A percentile compares a stretch with the other conserved stretches of the same genome.
phyloP scores from a whole-genome alignment of 345 rosid species.

The Salix viminalis region DNA sequence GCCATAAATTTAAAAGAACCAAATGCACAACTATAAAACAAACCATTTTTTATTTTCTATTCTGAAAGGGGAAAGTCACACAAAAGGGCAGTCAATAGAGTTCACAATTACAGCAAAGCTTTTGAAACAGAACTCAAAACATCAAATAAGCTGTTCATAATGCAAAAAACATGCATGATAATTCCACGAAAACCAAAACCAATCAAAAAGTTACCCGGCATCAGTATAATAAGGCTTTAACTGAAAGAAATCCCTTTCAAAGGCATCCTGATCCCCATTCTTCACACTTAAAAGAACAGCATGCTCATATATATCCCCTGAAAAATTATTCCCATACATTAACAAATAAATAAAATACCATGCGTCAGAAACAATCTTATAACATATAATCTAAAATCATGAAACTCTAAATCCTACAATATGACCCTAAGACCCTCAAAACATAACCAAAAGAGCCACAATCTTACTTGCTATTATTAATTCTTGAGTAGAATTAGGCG shows the following conservation, averaged over 20 bases:
- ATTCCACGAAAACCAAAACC: not conserved
- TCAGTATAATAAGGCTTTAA: constrained; percentile 90
- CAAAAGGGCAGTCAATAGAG: not conserved
- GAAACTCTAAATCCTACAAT: not conserved
- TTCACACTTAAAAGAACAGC: constrained; percentile 87
- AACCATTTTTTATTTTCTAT: not conserved
- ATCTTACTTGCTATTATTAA: constrained; percentile 70
- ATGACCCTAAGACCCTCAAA: not conserved
- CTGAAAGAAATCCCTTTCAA: constrained; percentile 96
- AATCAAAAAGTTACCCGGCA: constrained; percentile 53
- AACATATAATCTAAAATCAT: not conserved
- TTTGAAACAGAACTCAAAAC: not conserved
- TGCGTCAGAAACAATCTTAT: not conserved
- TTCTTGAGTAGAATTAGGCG: constrained; percentile 62
- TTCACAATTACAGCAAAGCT: not conserved
- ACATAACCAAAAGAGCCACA: not conserved
- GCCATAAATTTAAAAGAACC: not conserved
- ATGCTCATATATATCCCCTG: constrained; percentile 91
- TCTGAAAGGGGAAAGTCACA: not conserved
- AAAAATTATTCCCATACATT: not conserved
- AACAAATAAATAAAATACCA: not conserved
- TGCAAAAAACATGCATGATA: not conserved
- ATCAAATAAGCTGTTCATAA: not conserved
- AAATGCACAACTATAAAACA: not conserved
- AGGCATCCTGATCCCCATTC: constrained; percentile 90